phyloP scores from a whole-genome alignment of 2,329 filamentous ascomycete species.

The Ceratocystis papillata region DNA sequence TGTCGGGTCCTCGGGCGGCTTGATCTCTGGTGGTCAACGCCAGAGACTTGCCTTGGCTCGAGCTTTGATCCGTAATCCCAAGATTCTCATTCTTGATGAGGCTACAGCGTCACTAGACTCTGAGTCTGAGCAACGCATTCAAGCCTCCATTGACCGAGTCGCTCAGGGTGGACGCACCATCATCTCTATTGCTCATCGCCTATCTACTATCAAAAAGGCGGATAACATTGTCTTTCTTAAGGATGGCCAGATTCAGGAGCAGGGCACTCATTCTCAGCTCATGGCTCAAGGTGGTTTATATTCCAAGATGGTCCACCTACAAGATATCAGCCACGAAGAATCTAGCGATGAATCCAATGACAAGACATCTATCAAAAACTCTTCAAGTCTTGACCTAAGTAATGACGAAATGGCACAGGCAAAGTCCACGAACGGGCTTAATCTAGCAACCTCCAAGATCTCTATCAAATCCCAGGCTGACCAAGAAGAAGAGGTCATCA shows the following conservation, averaged over 20 bases:
- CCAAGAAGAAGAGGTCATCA: slow-evolving; percentile 30
- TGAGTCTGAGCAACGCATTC: slow-evolving; percentile 45
- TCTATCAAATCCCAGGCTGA: slow-evolving; percentile 30
- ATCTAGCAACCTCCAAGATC: slow-evolving; percentile 34
- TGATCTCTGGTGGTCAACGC: slow-evolving; percentile 50
- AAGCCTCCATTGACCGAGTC: slow-evolving; percentile 38
- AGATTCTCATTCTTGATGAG: slow-evolving; percentile 50
- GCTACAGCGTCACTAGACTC: slow-evolving; percentile 52
- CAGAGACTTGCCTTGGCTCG: slow-evolving; percentile 50
- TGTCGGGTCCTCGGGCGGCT: slow-evolving; percentile 44
- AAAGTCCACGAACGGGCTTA: slow-evolving; percentile 33
- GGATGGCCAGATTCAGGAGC: slow-evolving; percentile 49
- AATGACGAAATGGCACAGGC: slow-evolving; percentile 28
- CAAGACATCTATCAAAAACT: slow-evolving; percentile 28
- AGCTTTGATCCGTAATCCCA: slow-evolving; percentile 46
- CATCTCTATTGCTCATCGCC: slow-evolving; percentile 53
- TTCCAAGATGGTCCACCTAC: slow-evolving; percentile 40
- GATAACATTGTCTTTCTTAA: slow-evolving; percentile 58
- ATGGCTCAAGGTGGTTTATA: slow-evolving; percentile 43
- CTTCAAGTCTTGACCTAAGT: slow-evolving; percentile 31
- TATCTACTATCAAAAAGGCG: slow-evolving; percentile 52
- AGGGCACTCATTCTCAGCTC: slow-evolving; percentile 52
- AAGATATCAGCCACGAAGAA: slow-evolving; percentile 30
- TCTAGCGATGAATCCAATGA: slow-evolving; percentile 27
- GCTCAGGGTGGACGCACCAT: slow-evolving; percentile 46